Base-by-base conservation (phyloP, 495 filamentous ascomycete genomes). In the Paragyromitra xinjiangensis region DNA sequence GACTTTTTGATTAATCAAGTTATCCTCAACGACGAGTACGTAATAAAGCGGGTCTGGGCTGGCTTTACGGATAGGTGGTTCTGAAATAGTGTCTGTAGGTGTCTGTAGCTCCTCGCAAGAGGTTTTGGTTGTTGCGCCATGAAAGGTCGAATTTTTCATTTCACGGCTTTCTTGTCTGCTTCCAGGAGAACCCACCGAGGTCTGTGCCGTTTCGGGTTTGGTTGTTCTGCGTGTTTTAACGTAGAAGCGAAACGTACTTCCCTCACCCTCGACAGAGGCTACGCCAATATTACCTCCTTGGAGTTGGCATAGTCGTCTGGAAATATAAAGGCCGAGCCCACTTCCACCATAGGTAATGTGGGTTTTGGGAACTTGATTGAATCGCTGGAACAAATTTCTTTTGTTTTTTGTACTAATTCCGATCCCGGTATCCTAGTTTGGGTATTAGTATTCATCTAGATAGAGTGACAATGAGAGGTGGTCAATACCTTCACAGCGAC, bases 241-340 rank as follows among this genome's bases (percentile, higher is more conserved):
- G 81, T 94, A 95, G 82, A 97, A 97, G 14, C 91, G 91, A 84
- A 97, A 97, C 0, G 92, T 94, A 81, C 91, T 93, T 19, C 93
- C 93, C 51, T 89, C 83, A 7, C 90, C 92, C 65, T 90, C 85
- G 77, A 89, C 86, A 2, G 92, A 93, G 19, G 88, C 86, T 0
- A 95, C 92, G 1, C 92, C 93, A 69, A 96, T 94, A 72, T 94
- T 91, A 6, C 93, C 93, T 24, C 93, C 93, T 84, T 94, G 92
- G 12, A 95, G 82, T 78, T 95, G 92, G 22, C 91, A 92, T 7
- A 97, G 84, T 67, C 91, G 89, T 48, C 92, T 86, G 39, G 90
- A 93, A 68, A 96, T 94, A 84, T 94, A 96, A 4, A 97, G 85
- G 0, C 93, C 93, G 2, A 97, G 86, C 0, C 93, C 93, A 5